These are phyloP conservation scores for Exserohilum turcica DNA, from an alignment of 2,329 filamentous ascomycete genomes.

Conservation along the genomic window DNA sequence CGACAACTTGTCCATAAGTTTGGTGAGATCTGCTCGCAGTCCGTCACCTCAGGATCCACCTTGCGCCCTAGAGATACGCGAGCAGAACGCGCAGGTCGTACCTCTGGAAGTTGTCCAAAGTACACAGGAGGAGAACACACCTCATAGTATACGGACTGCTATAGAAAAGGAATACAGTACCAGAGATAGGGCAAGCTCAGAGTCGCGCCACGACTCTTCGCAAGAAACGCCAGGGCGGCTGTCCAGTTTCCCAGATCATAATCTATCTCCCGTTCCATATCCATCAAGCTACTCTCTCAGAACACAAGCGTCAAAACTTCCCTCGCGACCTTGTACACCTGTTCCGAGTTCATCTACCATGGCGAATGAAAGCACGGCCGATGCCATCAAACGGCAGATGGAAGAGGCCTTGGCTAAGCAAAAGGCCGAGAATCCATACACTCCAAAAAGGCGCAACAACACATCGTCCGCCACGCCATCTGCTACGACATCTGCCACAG, in stretches of 20 bases:
- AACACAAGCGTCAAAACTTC: constrained; percentile 24
- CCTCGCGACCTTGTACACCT: constrained; percentile 26
- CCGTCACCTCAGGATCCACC: neutral
- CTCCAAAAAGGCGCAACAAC: constrained; percentile 8
- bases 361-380: constrained; percentile 15
- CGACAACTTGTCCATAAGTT: neutral
- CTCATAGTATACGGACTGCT: constrained; percentile 22
- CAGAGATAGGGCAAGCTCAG: constrained; percentile 10
- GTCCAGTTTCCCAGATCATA: constrained; percentile 5
- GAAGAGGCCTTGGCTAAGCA: constrained; percentile 16
- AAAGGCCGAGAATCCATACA: constrained; percentile 19
- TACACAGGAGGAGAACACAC: constrained; percentile 26
- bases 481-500: constrained; percentile 2
- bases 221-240: constrained; percentile 32
- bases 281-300: constrained; percentile 32
- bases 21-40: neutral
- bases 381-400: constrained; percentile 11
- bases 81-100: constrained; percentile 37
- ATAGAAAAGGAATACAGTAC: constrained; percentile 17
- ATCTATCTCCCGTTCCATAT: constrained; percentile 27
- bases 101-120: constrained; percentile 16
- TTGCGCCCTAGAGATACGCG: constrained; percentile 4
- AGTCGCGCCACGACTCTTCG: constrained; percentile 41
- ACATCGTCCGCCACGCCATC: constrained; percentile 10
- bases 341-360: constrained; percentile 21